phyloP scores from a whole-genome alignment of 2,329 filamentous ascomycete species.

The Penicillium glabrum region DNA sequence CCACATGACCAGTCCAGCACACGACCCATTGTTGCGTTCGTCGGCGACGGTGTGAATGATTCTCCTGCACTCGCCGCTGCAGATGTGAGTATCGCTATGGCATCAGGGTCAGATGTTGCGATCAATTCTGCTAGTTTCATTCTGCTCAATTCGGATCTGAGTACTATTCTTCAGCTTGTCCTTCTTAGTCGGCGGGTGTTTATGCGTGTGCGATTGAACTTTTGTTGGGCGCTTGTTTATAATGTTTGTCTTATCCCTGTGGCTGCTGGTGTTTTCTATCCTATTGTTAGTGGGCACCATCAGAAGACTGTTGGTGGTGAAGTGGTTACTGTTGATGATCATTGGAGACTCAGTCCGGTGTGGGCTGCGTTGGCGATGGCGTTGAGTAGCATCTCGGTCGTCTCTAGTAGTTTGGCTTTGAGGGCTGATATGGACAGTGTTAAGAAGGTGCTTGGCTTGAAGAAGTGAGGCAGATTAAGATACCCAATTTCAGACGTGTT shows the following conservation, averaged over 20 bases:
- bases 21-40: slow-evolving; percentile 71
- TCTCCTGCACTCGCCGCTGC: slow-evolving; percentile 76
- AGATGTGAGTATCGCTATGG: slow-evolving; percentile 80
- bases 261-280: slow-evolving; percentile 76
- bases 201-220: slow-evolving; percentile 77
- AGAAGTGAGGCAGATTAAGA: neutral
- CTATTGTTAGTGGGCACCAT: slow-evolving; percentile 47
- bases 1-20: slow-evolving; percentile 2
- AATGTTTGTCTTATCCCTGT: slow-evolving; percentile 76
- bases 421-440: slow-evolving; percentile 46
- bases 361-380: slow-evolving; percentile 95
- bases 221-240: slow-evolving; percentile 81
- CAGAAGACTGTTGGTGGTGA: slow-evolving; percentile 33
- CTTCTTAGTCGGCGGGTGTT: slow-evolving; percentile 72
- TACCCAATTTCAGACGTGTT: neutral
- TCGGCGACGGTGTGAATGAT: slow-evolving; percentile 86
- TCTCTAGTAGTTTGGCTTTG: slow-evolving; percentile 75
- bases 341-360: slow-evolving; percentile 51
- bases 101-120: slow-evolving; percentile 78
- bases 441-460: slow-evolving; percentile 16
- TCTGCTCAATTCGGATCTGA: slow-evolving; percentile 69
- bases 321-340: slow-evolving; percentile 33
- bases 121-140: slow-evolving; percentile 81
- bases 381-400: slow-evolving; percentile 84
- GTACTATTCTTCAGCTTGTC: slow-evolving; percentile 70